These are phyloP conservation scores for Gnomoniopsis sp. DNA, from an alignment of 2,329 filamentous ascomycete species.

Conservation along the genomic window DNA sequence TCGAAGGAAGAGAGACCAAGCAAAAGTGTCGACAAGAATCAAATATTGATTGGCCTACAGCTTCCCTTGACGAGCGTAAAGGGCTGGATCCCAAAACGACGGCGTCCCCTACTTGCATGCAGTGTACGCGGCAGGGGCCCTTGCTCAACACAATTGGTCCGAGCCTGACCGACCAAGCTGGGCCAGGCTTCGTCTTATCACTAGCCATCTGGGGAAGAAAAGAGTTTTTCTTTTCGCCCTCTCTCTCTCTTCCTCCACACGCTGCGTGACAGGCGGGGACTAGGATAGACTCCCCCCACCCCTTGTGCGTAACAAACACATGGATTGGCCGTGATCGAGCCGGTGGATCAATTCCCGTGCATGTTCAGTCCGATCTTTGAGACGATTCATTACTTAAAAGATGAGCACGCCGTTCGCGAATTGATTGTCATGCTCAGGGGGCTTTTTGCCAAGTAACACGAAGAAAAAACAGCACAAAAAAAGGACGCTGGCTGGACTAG, in stretches of 20 bases:
- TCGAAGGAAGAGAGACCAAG: too few relatives aligned
- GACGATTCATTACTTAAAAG: background rate
- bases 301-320: slow-evolving; percentile 1
- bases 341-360: slow-evolving; percentile 9
- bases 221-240: background rate
- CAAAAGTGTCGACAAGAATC: background rate
- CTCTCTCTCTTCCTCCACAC: background rate
- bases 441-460: background rate
- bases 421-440: background rate
- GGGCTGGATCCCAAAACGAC: background rate
- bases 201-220: slow-evolving; percentile 8
- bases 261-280: background rate
- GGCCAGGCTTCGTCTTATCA: slow-evolving; percentile 14
- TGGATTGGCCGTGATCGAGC: slow-evolving; percentile 8
- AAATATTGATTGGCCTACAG: slow-evolving; percentile 11
- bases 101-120: slow-evolving; percentile 8
- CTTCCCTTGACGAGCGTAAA: background rate
- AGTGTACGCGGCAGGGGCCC: background rate
- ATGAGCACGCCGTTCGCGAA: background rate
- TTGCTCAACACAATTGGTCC: slow-evolving; percentile 8
- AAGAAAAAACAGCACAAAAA: background rate
- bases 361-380: background rate
- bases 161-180: background rate
- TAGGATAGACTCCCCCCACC: background rate
- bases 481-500: background rate